Percentiles rank a stretch among this genome's conserved stretches.
These are phyloP conservation scores for Cutaneotrichosporon cutaneum DNA, from an alignment of 1,284 basidiomycete genomes.

Conservation along the genomic window DNA sequence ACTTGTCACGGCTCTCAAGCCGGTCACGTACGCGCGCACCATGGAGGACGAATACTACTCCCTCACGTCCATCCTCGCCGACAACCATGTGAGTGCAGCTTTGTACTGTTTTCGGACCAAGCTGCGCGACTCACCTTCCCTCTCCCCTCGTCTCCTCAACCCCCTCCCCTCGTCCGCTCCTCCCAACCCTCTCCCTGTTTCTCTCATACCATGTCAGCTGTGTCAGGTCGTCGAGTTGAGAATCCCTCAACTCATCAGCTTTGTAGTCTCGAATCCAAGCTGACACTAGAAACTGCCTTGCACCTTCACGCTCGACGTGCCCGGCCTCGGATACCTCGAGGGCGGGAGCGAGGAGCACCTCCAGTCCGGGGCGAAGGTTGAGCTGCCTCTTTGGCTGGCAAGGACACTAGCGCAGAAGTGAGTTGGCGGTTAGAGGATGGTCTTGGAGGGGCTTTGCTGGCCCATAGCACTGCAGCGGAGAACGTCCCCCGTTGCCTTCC, in stretches of 20 bases:
- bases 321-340: conserved; percentile 79
- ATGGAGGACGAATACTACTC: conserved; percentile 89
- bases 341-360: conserved; percentile 78
- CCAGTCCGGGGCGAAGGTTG: conserved; percentile 67
- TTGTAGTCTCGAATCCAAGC: background rate
- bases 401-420: conserved; percentile 79
- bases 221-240: background rate
- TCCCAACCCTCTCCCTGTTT: too few relatives aligned
- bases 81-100: conserved; percentile 68
- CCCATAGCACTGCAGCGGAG: too few relatives aligned
- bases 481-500: too few relatives aligned
- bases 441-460: too few relatives aligned
- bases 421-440: conserved; percentile 28
- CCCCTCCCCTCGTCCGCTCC: background rate
- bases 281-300: conserved; percentile 75
- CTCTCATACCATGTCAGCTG: conserved; percentile 3
- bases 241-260: background rate
- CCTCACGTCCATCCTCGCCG: conserved; percentile 79
- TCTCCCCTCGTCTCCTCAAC: background rate
- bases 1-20: background rate
- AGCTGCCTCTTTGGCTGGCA: conserved; percentile 82
- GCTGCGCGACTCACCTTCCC: background rate
- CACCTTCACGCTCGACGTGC: conserved; percentile 80
- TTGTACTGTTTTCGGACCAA: background rate
- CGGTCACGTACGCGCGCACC: background rate